Base-by-base conservation (phyloP, 139 green algal genomes). In the Micractinium sp. region DNA sequence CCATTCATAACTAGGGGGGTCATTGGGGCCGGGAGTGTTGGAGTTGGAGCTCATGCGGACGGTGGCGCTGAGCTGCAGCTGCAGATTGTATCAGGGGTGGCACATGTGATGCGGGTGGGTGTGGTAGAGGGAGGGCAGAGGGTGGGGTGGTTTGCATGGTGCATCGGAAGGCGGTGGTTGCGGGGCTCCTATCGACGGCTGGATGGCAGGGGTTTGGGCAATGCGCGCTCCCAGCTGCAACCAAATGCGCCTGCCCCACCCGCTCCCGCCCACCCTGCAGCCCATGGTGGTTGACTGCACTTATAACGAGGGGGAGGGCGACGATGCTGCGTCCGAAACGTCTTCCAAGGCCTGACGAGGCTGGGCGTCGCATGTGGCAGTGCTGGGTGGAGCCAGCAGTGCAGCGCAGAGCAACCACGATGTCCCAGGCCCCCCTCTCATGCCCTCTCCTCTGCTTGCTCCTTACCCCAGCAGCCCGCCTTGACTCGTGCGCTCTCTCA, bases 211-310 rank as follows among this genome's bases (percentile, higher is more conserved):
- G 73, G 0, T 38, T 22, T 41, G 73, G 31, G n/a, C 13, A 25
- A 20, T 22, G 12, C 73, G 15, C 36, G 16, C n/a, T 14, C 2
- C 13, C 27, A 35, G n/a, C 2, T n/a, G 67, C 22, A 1, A 33
- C 33, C 31, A 29, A 20, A 2, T 23, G 73, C 73, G 7, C 75
- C 3, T 16, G 33, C 75, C 35, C 75, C 29, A 60, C 36, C 19
- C 23, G 20, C 20, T 31, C 0, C 4, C 39, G 0, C 41, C 5
- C 77, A 29, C 41, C 1, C n/a, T 66, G 41, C n/a, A 92, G 1
- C 86, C 92, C 0, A 88, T 94, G 25, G 89, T 97, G 0, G 41
- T 94, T 27, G 94, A 97, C 88, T 94, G 92, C 86, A 96, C 94
- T 0, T 95, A 94, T 53, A 87, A 94, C 47, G 85, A 84, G 56